These are phyloP conservation scores for Candida sphagnicola DNA, from an alignment of 805 yeast genomes.

Conservation along the genomic window DNA sequence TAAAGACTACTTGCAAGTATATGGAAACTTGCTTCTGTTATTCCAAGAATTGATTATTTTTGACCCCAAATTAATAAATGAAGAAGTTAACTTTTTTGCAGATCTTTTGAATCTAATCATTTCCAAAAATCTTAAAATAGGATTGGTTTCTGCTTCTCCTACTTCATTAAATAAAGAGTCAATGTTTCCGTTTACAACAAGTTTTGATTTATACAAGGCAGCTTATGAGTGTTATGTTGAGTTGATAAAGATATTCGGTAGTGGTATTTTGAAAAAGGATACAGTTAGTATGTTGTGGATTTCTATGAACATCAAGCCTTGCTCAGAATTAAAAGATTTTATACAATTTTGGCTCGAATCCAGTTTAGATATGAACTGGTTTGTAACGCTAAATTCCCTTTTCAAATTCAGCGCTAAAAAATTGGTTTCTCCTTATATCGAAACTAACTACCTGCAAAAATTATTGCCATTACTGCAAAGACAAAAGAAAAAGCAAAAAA, in stretches of 20 bases:
- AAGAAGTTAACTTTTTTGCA: conserved; percentile 26
- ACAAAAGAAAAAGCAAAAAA: conserved; percentile 27
- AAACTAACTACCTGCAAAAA: conserved; percentile 35
- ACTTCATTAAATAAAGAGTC: conserved; percentile 38
- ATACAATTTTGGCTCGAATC: conserved; percentile 61
- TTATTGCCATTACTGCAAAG: conserved; percentile 39
- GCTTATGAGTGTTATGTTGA: conserved; percentile 59
- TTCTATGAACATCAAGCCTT: conserved; percentile 45
- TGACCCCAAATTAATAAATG: conserved; percentile 32
- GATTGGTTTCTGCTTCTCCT: conserved; percentile 28
- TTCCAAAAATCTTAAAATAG: conserved; percentile 33
- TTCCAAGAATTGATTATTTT: conserved; percentile 37
- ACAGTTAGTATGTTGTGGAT: conserved; percentile 61
- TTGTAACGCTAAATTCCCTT: conserved; percentile 48
- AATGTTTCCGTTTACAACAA: conserved; percentile 44
- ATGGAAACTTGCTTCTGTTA: conserved; percentile 19
- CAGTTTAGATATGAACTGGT: conserved; percentile 50
- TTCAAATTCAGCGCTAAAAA: conserved; percentile 42
- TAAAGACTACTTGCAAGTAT: conserved; percentile 23
- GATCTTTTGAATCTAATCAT: conserved; percentile 24
- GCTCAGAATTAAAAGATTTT: conserved; percentile 40
- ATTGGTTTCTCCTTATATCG: conserved; percentile 38
- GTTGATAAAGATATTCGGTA: conserved; percentile 48
- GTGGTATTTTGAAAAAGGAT: conserved; percentile 39
- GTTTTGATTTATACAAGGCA: conserved; percentile 33